These are phyloP conservation scores for Magnolia kwangsiensis DNA, from an alignment of 164 flowering plant species.

Conservation along the genomic window DNA sequence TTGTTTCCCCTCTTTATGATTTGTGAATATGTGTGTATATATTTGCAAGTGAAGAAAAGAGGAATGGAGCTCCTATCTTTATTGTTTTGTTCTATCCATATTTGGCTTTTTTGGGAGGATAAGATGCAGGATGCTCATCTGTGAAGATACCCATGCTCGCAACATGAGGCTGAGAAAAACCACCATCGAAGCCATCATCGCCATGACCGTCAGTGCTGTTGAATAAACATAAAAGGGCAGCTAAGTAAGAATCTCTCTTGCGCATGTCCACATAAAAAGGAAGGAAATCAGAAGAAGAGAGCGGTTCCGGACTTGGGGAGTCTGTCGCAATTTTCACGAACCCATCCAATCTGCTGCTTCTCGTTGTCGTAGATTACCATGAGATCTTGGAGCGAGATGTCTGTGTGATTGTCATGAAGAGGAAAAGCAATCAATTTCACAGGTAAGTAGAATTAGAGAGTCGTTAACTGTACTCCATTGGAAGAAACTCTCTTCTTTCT, in stretches of 20 bases:
- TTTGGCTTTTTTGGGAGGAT: not conserved
- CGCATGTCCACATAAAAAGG: conserved; percentile 15
- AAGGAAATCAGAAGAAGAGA: conserved; percentile 27
- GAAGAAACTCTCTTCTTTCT: too few species aligned
- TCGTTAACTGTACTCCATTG: too few species aligned
- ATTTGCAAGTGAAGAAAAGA: not conserved
- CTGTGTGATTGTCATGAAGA: conserved; percentile 29
- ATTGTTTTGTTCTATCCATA: conserved; percentile 3
- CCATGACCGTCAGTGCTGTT: conserved; percentile 45
- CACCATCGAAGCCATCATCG: conserved; percentile 9
- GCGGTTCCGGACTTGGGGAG: conserved; percentile 64
- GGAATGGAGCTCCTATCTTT: conserved; percentile 1
- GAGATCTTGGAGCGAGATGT: conserved; percentile 58
- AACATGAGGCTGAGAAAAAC: conserved; percentile 28
- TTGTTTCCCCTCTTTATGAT: too few species aligned
- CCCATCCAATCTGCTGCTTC: conserved; percentile 75
- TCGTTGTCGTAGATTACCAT: conserved; percentile 81
- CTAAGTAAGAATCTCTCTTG: conserved; percentile 34
- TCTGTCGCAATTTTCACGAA: conserved; percentile 53
- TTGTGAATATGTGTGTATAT: not conserved
- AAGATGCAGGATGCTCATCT: conserved; percentile 18
- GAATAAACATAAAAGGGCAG: conserved; percentile 32
- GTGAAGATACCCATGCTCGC: conserved; percentile 22
- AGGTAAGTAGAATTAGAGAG: too few species aligned
- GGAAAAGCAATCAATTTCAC: not conserved